phyloP scores from a whole-genome alignment of 169 alveolate genomes.

The Eimeria falciformis region DNA sequence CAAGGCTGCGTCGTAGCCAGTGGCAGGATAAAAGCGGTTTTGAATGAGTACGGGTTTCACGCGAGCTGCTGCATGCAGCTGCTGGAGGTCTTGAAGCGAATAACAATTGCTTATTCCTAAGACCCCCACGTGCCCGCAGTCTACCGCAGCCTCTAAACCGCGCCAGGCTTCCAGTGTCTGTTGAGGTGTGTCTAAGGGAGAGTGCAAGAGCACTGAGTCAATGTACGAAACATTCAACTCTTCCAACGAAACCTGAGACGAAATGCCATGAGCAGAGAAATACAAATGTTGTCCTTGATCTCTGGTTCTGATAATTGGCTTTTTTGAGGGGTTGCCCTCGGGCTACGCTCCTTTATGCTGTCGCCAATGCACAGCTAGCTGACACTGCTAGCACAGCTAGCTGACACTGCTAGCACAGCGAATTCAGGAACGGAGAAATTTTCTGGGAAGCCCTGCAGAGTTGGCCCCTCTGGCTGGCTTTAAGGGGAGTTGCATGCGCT shows the following conservation, averaged over 20 bases:
- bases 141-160: conserved; percentile 40
- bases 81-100: not conserved
- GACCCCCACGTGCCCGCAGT: conserved; percentile 18
- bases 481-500: not conserved
- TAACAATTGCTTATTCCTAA: conserved; percentile 60
- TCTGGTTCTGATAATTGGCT: no score
- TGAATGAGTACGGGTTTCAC: conserved; percentile 35
- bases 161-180: conserved; percentile 65
- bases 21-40: conserved; percentile 60
- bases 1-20: conserved; percentile 54
- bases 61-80: conserved; percentile 23
- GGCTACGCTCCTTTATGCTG: no score
- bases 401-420: no score
- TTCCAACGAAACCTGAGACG: conserved; percentile 15
- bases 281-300: no score
- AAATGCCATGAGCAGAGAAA: no score
- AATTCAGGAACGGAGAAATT: no score
- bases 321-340: no score
- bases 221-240: conserved; percentile 2
- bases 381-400: no score
- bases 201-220: conserved; percentile 62
- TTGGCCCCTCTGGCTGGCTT: no score
- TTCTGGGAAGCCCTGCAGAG: no score
- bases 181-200: conserved; percentile 25
- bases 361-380: no score